These are phyloP conservation scores for Penicillium sp. DNA, from an alignment of 2,329 filamentous ascomycete genomes.

Conservation along the genomic window DNA sequence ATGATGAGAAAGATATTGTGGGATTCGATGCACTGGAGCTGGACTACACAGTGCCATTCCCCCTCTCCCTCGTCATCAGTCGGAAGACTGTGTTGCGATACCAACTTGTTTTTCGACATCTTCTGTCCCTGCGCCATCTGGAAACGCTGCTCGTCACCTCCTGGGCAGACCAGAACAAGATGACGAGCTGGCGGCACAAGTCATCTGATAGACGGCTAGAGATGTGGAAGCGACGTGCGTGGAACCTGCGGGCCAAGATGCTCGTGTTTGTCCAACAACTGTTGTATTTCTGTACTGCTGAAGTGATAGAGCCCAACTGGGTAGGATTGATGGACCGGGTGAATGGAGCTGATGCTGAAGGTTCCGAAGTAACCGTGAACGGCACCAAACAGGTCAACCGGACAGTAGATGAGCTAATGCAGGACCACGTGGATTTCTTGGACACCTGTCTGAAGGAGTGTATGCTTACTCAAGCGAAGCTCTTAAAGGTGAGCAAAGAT, in stretches of 20 bases:
- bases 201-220: constrained; percentile 73
- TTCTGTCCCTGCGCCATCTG: constrained; percentile 83
- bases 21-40: constrained; percentile 92
- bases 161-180: constrained; percentile 87
- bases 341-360: constrained; percentile 54
- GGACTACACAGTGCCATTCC: constrained; percentile 92
- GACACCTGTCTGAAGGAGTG: constrained; percentile 98
- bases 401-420: constrained; percentile 97
- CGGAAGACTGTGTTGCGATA: constrained; percentile 97
- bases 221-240: constrained; percentile 88
- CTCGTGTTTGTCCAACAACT: constrained; percentile 95
- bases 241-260: constrained; percentile 91
- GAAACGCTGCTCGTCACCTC: constrained; percentile 82
- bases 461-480: constrained; percentile 96
- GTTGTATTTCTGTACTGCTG: constrained; percentile 92
- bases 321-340: constrained; percentile 86
- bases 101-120: constrained; percentile 91
- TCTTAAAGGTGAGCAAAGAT: constrained; percentile 68
- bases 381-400: constrained; percentile 57
- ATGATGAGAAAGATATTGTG: constrained; percentile 77
- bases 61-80: constrained; percentile 90
- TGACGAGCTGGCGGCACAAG: constrained; percentile 77
- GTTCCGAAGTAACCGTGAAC: constrained; percentile 37
- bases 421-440: constrained; percentile 96
- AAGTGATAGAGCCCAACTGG: constrained; percentile 99